These are phyloP conservation scores for Candida vartiovaarae DNA, from an alignment of 805 yeast species.

Conservation along the genomic window DNA sequence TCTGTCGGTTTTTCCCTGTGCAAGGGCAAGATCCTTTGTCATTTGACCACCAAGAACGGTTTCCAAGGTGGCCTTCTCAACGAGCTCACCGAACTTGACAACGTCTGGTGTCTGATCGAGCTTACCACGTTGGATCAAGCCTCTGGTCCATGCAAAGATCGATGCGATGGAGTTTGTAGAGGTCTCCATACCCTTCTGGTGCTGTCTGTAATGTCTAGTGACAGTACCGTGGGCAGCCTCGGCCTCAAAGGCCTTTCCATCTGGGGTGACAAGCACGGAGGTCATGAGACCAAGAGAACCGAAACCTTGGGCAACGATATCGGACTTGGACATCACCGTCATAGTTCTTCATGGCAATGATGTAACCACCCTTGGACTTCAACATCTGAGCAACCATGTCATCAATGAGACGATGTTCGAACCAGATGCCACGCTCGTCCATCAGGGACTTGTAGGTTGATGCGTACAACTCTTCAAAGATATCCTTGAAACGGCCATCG, in stretches of 20 bases:
- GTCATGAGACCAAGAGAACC: conserved; percentile 97
- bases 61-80: conserved; percentile 81
- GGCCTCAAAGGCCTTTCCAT: conserved; percentile 89
- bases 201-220: conserved; percentile 93
- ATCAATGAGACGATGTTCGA: conserved; percentile 93
- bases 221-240: conserved; percentile 99
- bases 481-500: conserved; percentile 94
- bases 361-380: conserved; percentile 90
- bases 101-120: conserved; percentile 85
- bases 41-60: conserved; percentile 83
- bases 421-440: conserved; percentile 83
- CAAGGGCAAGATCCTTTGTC: conserved; percentile 95
- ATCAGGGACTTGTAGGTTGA: conserved; percentile 60
- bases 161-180: conserved; percentile 97
- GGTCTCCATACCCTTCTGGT: conserved; percentile 95
- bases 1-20: conserved; percentile 82
- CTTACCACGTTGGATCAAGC: conserved; percentile 86
- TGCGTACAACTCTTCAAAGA: conserved; percentile 77
- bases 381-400: conserved; percentile 99
- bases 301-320: conserved; percentile 96
- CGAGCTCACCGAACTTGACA: conserved; percentile 62
- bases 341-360: conserved; percentile 94
- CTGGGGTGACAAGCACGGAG: conserved; percentile 93
- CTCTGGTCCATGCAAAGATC: conserved; percentile 95
- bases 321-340: conserved; percentile 98